phyloP scores from a whole-genome alignment of 1,284 basidiomycete species.

The Microstroma glucosiphilum region DNA sequence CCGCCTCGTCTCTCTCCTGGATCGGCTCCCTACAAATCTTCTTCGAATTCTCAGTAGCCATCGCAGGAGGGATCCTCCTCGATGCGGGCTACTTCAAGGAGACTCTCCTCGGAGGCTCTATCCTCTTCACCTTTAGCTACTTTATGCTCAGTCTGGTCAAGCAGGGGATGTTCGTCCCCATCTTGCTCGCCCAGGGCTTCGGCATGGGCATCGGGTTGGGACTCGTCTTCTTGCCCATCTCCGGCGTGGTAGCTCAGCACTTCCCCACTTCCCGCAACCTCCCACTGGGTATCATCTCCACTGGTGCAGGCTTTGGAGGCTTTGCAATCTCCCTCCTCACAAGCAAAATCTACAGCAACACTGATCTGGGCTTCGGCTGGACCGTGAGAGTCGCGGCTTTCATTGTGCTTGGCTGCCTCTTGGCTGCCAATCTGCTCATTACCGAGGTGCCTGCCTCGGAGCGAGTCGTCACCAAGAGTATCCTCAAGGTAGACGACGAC shows the following conservation, averaged over 20 bases:
- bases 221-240: not conserved
- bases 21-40: not conserved
- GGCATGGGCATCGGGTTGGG: not conserved
- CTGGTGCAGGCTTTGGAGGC: not conserved
- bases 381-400: not conserved
- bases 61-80: not conserved
- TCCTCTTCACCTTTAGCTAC: not conserved
- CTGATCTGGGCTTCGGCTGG: not conserved
- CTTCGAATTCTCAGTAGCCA: not conserved
- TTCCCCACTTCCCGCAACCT: not conserved
- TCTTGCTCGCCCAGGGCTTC: not conserved
- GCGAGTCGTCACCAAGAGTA: too few relatives aligned
- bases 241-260: not conserved
- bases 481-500: too few relatives aligned
- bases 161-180: not conserved
- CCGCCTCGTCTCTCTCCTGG: not conserved
- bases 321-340: not conserved
- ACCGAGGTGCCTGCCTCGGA: too few relatives aligned
- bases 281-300: not conserved
- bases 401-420: not conserved
- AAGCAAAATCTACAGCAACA: not conserved
- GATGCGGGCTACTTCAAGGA: not conserved
- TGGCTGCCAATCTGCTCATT: not conserved
- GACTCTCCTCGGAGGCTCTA: not conserved
- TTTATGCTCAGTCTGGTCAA: not conserved